A percentile compares a stretch with the other conserved stretches of the same genome.
Evolutionary conservation across 257 asterid species (phyloP).

Genomic region (Solanum rostratum): DNA sequence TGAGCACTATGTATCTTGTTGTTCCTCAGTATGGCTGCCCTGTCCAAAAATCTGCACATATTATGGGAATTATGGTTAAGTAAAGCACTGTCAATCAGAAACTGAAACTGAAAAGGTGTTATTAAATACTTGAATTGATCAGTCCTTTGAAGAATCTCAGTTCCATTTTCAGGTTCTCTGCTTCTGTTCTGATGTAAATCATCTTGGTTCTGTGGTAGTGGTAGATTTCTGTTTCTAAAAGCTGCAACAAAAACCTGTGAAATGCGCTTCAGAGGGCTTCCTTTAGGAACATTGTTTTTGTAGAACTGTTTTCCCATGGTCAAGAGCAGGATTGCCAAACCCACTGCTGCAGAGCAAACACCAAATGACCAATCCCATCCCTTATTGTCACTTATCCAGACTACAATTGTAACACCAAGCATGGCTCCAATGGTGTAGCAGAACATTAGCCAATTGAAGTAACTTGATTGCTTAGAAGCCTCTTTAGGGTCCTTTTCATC

Average conservation of each 20-base stretch:
- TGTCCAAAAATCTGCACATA: conserved; percentile 41
- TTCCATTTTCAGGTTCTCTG: conserved; percentile 30
- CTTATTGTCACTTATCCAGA: conserved; percentile 49
- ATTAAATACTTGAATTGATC: conserved; percentile 45
- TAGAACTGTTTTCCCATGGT: conserved; percentile 37
- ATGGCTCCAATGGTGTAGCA: conserved; percentile 36
- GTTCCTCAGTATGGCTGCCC: conserved; percentile 31
- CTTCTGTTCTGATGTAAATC: conserved; percentile 38
- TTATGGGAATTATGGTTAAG: neutral
- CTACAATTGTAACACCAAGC: conserved; percentile 51
- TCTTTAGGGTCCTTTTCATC: conserved; percentile 45
- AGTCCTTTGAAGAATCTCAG: conserved; percentile 48
- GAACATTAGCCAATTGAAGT: conserved; percentile 58
- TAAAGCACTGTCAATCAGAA: neutral
- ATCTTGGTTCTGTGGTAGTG: conserved; percentile 23
- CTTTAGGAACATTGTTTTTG: conserved; percentile 35
- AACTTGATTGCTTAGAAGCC: conserved; percentile 50
- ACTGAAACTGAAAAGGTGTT: neutral
- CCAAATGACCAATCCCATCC: conserved; percentile 84
- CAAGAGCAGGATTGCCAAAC: conserved; percentile 25
- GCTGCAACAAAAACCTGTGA: conserved; percentile 54
- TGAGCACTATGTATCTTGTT: conserved; percentile 4
- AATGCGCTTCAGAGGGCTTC: conserved; percentile 43
- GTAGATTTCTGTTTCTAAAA: conserved; percentile 35
- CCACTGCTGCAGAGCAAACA: conserved; percentile 35